phyloP scores from a whole-genome alignment of 306 rosid genomes.

The Cicer bijugum region DNA sequence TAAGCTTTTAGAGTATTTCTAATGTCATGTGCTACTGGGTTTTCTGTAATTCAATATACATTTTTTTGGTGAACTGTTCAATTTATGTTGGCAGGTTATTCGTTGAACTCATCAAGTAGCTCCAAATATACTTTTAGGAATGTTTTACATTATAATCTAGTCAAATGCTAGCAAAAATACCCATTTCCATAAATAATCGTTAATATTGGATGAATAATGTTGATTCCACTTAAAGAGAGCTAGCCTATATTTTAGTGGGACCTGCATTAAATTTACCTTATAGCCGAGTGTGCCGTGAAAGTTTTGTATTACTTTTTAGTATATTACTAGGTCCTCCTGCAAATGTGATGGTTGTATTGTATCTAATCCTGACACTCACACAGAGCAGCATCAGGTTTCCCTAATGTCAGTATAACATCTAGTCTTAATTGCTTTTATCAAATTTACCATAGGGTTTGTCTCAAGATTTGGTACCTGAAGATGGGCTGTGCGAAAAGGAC shows the following conservation, averaged over 20 bases:
- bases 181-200: too few species aligned
- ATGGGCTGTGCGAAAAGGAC: constrained; percentile 47
- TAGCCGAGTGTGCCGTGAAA: too few species aligned
- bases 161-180: too few species aligned
- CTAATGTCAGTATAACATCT: constrained; percentile 3
- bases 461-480: constrained; percentile 54
- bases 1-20: background rate
- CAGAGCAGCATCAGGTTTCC: constrained; percentile 19
- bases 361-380: background rate
- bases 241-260: too few species aligned
- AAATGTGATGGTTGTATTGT: constrained; percentile 11
- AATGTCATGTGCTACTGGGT: background rate
- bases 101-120: constrained; percentile 17
- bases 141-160: too few species aligned
- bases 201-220: too few species aligned
- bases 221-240: too few species aligned
- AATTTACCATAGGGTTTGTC: constrained; percentile 57
- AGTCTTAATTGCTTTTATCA: constrained; percentile 29
- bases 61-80: background rate
- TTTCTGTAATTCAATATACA: background rate
- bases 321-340: background rate
- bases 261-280: too few species aligned
- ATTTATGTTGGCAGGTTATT: constrained; percentile 12
- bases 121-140: background rate
- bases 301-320: too few species aligned